These are phyloP conservation scores for Pseudopyrenochaeta lycopersici DNA, from an alignment of 2,329 filamentous ascomycete species.

Conservation along the genomic window DNA sequence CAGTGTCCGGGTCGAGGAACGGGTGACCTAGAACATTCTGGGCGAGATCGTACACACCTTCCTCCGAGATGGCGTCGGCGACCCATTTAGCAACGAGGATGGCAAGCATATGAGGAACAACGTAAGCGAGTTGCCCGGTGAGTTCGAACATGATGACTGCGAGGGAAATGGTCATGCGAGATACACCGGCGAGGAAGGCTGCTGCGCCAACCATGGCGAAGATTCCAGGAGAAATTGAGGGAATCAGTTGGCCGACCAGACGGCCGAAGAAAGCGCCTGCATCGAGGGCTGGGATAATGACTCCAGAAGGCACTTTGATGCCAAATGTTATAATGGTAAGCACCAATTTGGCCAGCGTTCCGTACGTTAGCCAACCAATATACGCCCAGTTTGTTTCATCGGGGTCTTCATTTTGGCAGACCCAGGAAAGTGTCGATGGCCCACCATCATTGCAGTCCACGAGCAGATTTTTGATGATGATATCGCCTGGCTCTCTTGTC, in stretches of 20 bases:
- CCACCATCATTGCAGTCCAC: slow-evolving; percentile 59
- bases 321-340: slow-evolving; percentile 68
- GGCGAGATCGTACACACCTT: slow-evolving; percentile 68
- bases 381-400: slow-evolving; percentile 50
- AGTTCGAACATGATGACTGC: slow-evolving; percentile 70
- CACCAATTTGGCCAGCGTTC: slow-evolving; percentile 63
- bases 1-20: slow-evolving; percentile 64
- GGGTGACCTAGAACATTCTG: slow-evolving; percentile 67
- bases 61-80: slow-evolving; percentile 62
- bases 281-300: slow-evolving; percentile 68
- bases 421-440: slow-evolving; percentile 51
- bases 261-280: slow-evolving; percentile 67
- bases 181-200: slow-evolving; percentile 67
- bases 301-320: slow-evolving; percentile 67
- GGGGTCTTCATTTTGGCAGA: slow-evolving; percentile 61
- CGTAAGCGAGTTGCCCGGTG: slow-evolving; percentile 66
- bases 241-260: slow-evolving; percentile 58
- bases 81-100: slow-evolving; percentile 69
- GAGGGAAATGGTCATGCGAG: slow-evolving; percentile 66
- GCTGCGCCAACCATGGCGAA: slow-evolving; percentile 69
- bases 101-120: slow-evolving; percentile 67
- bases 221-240: slow-evolving; percentile 62
- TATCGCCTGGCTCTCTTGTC: slow-evolving; percentile 64
- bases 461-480: slow-evolving; percentile 65
- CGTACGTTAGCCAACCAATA: slow-evolving; percentile 62